A percentile compares a stretch with the other conserved stretches of the same genome.
Conservation (phyloP, 2,329 filamentous ascomycete species). For the Plenodomus biglobosus region DNA sequence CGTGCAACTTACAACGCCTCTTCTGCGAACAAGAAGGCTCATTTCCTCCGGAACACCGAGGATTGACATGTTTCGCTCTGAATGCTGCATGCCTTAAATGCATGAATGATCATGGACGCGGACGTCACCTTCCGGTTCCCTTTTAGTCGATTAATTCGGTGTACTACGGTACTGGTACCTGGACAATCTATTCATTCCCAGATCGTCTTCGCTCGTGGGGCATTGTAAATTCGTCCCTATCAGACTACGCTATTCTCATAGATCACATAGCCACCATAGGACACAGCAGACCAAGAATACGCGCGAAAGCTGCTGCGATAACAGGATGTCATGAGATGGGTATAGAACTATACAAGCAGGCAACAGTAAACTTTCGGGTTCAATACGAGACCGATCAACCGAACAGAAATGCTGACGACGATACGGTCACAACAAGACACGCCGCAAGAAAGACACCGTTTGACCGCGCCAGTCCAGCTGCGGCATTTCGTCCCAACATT, state of each 20-base stretch:
- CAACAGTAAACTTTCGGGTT: not conserved
- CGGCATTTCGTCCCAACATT: conserved; percentile 23
- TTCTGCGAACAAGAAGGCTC: not conserved
- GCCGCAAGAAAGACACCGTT: conserved; percentile 13
- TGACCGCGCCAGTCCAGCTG: not conserved
- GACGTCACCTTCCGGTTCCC: too few species aligned
- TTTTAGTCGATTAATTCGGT: too few species aligned
- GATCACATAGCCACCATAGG: too few species aligned
- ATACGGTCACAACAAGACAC: conserved; percentile 2
- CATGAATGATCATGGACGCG: too few species aligned
- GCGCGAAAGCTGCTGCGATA: not conserved
- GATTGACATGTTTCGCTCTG: not conserved
- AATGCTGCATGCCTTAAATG: too few species aligned
- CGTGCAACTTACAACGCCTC: not conserved
- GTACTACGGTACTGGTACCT: too few species aligned
- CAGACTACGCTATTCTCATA: too few species aligned
- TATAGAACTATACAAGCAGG: conserved; percentile 12
- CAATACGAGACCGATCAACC: not conserved
- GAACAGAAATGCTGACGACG: not conserved
- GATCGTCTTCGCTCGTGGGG: too few species aligned
- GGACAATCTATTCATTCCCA: too few species aligned
- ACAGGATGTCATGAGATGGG: conserved; percentile 1
- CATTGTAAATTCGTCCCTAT: too few species aligned
- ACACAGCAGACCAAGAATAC: not conserved
- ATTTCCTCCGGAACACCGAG: not conserved